A percentile compares a stretch with the other conserved stretches of the same genome.
Conservation (phyloP, 2,329 filamentous ascomycete species). For the Tothia fuscella region DNA sequence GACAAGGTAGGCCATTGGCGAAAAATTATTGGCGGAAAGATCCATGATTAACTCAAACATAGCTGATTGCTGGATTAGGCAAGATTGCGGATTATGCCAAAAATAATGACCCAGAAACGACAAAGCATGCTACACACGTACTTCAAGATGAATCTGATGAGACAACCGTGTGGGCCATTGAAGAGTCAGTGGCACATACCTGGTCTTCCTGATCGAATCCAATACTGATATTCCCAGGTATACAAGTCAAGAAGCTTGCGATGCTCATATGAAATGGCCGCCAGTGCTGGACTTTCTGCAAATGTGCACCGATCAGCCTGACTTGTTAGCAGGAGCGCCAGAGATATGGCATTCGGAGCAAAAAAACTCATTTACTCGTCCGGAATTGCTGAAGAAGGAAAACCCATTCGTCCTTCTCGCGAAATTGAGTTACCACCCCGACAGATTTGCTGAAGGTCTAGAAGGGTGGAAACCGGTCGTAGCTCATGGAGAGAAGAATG, state of each 20-base stretch:
- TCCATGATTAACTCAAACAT: too few species aligned
- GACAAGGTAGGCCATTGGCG: too few species aligned
- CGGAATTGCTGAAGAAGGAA: neutral
- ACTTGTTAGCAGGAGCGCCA: neutral
- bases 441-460: neutral
- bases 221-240: too few species aligned
- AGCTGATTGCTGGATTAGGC: neutral
- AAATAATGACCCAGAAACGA: neutral
- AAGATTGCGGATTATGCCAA: constrained; percentile 1
- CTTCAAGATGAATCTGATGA: neutral
- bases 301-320: neutral
- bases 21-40: too few species aligned
- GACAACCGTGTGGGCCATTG: neutral
- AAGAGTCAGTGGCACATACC: too few species aligned
- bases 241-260: neutral
- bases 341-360: constrained; percentile 1
- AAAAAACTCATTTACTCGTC: neutral
- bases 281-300: neutral
- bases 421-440: neutral
- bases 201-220: too few species aligned
- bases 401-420: neutral
- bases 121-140: neutral
- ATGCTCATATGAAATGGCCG: neutral
- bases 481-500: neutral
- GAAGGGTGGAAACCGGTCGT: neutral